Conservation (phyloP, 768 basidiomycete genomes). For the Tephrocybe sp. region DNA sequence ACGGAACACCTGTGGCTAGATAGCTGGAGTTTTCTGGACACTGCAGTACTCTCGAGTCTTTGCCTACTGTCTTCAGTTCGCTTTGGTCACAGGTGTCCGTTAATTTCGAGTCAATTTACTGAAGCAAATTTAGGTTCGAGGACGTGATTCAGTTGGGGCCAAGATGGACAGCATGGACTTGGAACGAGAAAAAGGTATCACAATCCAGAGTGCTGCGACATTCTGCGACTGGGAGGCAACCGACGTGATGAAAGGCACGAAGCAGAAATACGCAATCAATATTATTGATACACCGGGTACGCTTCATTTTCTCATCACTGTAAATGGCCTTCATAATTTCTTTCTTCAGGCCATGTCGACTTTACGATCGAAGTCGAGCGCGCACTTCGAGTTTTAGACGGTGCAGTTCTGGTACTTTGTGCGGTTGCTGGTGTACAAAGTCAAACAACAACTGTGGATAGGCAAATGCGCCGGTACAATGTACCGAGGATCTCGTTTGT, state of each 20-base stretch:
- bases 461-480: conserved; percentile 97
- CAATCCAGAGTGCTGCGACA: conserved; percentile 97
- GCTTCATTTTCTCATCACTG: conserved; percentile 10
- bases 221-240: conserved; percentile 94
- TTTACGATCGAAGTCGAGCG: conserved; percentile 99
- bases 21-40: conserved; percentile 9
- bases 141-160: conserved; percentile 93
- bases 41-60: conserved; percentile 5
- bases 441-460: conserved; percentile 98
- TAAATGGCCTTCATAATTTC: not conserved
- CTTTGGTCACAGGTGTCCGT: conserved; percentile 21
- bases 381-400: conserved; percentile 93
- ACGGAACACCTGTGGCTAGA: conserved; percentile 18
- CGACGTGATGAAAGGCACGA: conserved; percentile 55
- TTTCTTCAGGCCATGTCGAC: conserved; percentile 87
- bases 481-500: conserved; percentile 96
- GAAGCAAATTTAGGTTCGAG: conserved; percentile 64
- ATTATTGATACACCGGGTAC: conserved; percentile 97
- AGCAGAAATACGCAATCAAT: conserved; percentile 89
- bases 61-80: conserved; percentile 9
- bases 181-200: conserved; percentile 98
- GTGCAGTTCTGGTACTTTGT: conserved; percentile 94
- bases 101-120: conserved; percentile 5
- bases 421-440: conserved; percentile 98
- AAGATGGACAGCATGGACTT: conserved; percentile 99